Conservation (phyloP, 768 basidiomycete species). For the Atractiella rhizophila region DNA sequence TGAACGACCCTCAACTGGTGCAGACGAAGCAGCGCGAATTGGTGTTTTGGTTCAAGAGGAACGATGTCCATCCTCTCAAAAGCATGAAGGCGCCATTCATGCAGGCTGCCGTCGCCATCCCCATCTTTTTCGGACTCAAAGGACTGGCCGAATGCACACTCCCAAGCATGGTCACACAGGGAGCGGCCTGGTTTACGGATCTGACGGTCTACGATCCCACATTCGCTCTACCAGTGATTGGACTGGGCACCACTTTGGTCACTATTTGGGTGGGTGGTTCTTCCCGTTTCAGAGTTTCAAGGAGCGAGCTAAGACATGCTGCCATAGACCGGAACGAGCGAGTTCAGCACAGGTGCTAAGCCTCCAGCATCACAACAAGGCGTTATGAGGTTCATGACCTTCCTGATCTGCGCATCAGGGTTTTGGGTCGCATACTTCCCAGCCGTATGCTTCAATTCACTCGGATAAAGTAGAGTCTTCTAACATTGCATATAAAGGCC, state of each 20-base stretch:
- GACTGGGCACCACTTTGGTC: conserved; percentile 36
- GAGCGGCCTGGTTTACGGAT: conserved; percentile 46
- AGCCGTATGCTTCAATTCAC: no score
- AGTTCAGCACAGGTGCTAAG: no score
- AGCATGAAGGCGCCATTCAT: conserved; percentile 35
- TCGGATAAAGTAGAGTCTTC: no score
- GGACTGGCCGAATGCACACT: conserved; percentile 45
- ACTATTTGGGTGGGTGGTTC: no score
- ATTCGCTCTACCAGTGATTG: conserved; percentile 40
- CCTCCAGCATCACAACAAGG: no score
- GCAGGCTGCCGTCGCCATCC: conserved; percentile 51
- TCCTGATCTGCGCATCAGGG: no score
- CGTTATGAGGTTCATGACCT: no score
- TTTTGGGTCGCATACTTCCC: no score
- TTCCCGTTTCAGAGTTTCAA: no score
- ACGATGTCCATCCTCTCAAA: conserved; percentile 37
- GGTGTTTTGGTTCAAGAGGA: conserved; percentile 40
- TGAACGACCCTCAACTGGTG: conserved; percentile 24
- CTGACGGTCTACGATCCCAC: conserved; percentile 54
- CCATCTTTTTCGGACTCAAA: conserved; percentile 59
- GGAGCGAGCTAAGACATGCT: no score
- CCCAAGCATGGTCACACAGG: conserved; percentile 48
- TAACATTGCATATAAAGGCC: no score
- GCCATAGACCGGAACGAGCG: no score
- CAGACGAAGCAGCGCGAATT: conserved; percentile 30